Evolutionary conservation across 106 monocot genomes (phyloP), one percentile per base, ranked within the genome.

Genomic region (Xerophyta viscosa): DNA sequence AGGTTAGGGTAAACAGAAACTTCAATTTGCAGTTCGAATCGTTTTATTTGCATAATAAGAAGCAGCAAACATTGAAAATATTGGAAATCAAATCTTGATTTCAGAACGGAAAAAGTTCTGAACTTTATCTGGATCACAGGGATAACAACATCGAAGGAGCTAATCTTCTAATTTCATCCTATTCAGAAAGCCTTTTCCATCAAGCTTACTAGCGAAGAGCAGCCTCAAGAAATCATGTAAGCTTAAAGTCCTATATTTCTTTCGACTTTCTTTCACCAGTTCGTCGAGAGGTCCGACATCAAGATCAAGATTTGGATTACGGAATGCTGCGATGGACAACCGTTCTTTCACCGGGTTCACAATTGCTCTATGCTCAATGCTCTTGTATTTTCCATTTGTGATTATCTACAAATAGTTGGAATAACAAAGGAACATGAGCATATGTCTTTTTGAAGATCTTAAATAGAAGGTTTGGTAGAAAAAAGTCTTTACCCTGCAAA

Each of bases 101-200:
- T n/a, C n/a, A n/a, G n/a, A n/a, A n/a, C n/a, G n/a, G n/a, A n/a
- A n/a, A n/a, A n/a, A n/a, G n/a, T 11, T 11, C 11, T 33, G 33
- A 33, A 6, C 11, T n/a, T n/a, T n/a, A n/a, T n/a, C n/a, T n/a
- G n/a, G n/a, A n/a, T 33, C 33, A 33, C 33, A 6, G 5, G 33
- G 11, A 33, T 11, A 33, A 33, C 7, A 11, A 33, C 5, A 33
- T 6, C 5, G 33, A 33, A 11, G 5, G 5, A 6, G 11, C 33
- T 33, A 6, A 33, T 33, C 11, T 5, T 33, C 33, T 33, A 73
- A 37, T 57, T 73, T 78, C 63, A 83, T 70, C 24, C 47, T 14
- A 44, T 78, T 66, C 45, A 83, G 57, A n/a, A 65, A 37, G 9
- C 43, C 68, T 46, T 70, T 84, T 19, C 75, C 84, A 1, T 68